These are phyloP conservation scores for Allium fistulosum DNA, from an alignment of 106 monocot species.

Conservation along the genomic window DNA sequence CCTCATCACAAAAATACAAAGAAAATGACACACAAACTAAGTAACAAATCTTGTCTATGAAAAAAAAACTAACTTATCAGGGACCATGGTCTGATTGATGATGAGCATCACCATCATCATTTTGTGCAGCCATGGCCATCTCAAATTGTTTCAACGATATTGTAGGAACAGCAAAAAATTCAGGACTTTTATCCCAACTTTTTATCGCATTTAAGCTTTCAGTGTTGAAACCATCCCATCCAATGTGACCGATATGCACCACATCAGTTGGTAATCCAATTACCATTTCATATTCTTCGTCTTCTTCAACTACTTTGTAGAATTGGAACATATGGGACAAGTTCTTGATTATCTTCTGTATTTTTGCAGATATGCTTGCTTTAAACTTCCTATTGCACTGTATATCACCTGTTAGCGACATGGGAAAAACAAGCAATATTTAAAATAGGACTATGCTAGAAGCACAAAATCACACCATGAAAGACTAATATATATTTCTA, in stretches of 20 bases:
- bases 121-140: conserved; percentile 9
- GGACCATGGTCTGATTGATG: not conserved
- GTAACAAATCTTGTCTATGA: not conserved
- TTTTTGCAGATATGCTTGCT: conserved; percentile 16
- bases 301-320: conserved; percentile 43
- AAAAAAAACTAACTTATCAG: not conserved
- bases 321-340: conserved; percentile 41
- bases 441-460: not conserved
- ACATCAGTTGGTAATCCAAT: conserved; percentile 68
- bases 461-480: no score
- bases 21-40: not conserved
- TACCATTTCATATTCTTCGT: conserved; percentile 46
- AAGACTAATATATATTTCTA: no score
- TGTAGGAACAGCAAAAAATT: conserved; percentile 26
- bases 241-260: conserved; percentile 59
- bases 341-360: conserved; percentile 48
- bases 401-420: not conserved
- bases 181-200: conserved; percentile 20
- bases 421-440: not conserved
- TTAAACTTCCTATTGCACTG: conserved; percentile 13
- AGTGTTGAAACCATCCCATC: conserved; percentile 43
- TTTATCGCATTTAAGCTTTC: conserved; percentile 20
- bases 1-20: conserved; percentile 2
- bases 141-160: conserved; percentile 23
- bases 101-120: not conserved